phyloP scores from a whole-genome alignment of 768 basidiomycete genomes.

The Auriscalpium vulgare region DNA sequence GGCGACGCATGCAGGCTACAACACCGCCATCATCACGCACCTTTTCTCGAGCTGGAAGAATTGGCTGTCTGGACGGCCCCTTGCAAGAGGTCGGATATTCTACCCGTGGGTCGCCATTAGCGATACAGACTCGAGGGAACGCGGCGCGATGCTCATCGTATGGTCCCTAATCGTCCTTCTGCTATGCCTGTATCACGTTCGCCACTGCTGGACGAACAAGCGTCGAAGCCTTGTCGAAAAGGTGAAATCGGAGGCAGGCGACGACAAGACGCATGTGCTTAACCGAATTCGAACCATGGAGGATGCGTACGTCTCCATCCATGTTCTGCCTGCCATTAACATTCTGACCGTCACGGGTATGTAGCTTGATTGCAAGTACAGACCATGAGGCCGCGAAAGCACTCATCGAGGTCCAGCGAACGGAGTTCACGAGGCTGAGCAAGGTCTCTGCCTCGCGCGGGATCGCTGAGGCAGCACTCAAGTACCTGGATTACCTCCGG shows the following conservation, averaged over 20 bases:
- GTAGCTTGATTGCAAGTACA: no score
- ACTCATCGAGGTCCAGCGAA: neutral
- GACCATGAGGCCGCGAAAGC: neutral
- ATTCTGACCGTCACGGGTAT: no score
- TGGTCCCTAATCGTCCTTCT: conserved; percentile 23
- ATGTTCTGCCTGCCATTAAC: neutral
- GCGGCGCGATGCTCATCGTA: conserved; percentile 21
- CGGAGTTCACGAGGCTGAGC: neutral
- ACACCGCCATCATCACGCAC: conserved; percentile 12
- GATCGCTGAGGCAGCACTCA: neutral
- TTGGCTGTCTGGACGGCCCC: neutral
- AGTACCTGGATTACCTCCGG: neutral
- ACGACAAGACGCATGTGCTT: neutral
- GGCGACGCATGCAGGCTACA: conserved; percentile 20
- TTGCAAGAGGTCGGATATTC: conserved; percentile 18
- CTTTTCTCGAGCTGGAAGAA: conserved; percentile 9
- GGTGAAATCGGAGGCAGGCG: no score
- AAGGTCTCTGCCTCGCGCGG: no score
- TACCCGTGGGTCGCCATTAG: conserved; percentile 18
- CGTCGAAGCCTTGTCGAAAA: neutral
- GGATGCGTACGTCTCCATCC: neutral
- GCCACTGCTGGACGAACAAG: conserved; percentile 26
- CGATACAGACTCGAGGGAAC: conserved; percentile 27
- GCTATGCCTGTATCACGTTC: conserved; percentile 28
- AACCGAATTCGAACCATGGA: neutral